Base-by-base conservation (phyloP, 1,284 basidiomycete genomes). In the Ustilago sp. region DNA sequence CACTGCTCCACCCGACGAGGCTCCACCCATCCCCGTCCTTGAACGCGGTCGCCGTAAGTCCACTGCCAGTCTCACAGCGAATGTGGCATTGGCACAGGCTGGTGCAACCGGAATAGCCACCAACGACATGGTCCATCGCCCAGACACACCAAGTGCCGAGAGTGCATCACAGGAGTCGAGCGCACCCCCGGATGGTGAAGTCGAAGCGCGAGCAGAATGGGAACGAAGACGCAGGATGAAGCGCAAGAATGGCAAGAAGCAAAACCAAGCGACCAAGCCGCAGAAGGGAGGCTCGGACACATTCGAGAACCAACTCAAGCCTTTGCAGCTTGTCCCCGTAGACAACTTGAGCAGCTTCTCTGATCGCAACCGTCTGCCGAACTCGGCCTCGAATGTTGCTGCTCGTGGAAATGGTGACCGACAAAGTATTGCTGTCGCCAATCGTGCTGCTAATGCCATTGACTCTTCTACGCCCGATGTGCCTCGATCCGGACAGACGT, bases 151-250 rank as follows among this genome's bases (percentile, higher is more conserved):
- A 2, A 77, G 75, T 45, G 52, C 52, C 13, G 80, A 82, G 34
- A 73, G 74, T 45, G 63, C 63, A 2, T 74, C 78, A 2, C 63
- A 73, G 12, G 81, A 80, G 64, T 69, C 80, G 8, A 80, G 80
- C 53, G 81, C 82, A 32, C 83, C 83, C 19, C 83, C 82, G 6
- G 82, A 84, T 19, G 83, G 83, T 45, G 83, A 85, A 55, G 72
- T 84, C 8, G 83, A 85, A 52, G 83, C 83, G 19, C 68, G 80
- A 34, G 82, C 83, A 32, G 82, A 83, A 45, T 84, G 83, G 83
- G 83, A 83, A 55, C 71, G 81, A 15, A 65, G 77, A n/a, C 74
- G 77, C 31, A 74, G 73, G 50, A 77, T 79, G 73, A 77, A 77
- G 67, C 74, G 67, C 34, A 74, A 78, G 55, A 59, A 71, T 36